Percentiles rank a stretch among this genome's conserved stretches.
Evolutionary conservation across 2,329 filamentous ascomycete species (phyloP).

Genomic region (Neonectria neomacrospora): DNA sequence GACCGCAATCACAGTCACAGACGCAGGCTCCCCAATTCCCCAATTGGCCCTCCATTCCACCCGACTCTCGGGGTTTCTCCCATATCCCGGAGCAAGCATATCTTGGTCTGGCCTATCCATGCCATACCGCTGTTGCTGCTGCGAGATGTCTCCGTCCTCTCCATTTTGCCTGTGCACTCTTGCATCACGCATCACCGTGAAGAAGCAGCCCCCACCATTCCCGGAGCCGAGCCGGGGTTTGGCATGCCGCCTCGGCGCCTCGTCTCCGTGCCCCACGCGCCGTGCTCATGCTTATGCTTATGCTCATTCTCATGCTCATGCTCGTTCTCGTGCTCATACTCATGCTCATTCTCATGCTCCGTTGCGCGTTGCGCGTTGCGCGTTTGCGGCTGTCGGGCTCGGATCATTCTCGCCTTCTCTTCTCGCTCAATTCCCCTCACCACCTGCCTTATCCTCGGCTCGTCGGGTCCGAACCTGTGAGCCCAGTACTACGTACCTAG

Average conservation of each 20-base stretch:
- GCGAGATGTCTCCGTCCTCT: conserved; percentile 13
- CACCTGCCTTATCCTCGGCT: conserved; percentile 14
- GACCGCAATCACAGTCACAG: conserved; percentile 14
- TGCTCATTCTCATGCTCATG: conserved; percentile 7
- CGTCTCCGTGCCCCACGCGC: background rate
- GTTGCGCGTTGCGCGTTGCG: background rate
- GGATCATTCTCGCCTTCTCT: conserved; percentile 13
- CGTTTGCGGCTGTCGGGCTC: conserved; percentile 5
- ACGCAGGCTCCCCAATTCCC: background rate
- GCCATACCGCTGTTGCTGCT: conserved; percentile 11
- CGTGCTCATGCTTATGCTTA: no score
- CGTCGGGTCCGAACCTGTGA: conserved; percentile 13
- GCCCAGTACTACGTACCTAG: background rate
- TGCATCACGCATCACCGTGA: conserved; percentile 25
- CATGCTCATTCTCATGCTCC: conserved; percentile 4
- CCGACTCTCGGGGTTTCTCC: conserved; percentile 17
- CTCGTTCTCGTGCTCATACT: conserved; percentile 2
- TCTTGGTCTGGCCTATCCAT: conserved; percentile 4
- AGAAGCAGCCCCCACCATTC: conserved; percentile 10
- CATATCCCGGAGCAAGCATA: background rate
- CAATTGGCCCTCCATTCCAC: conserved; percentile 19
- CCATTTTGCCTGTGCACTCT: conserved; percentile 20
- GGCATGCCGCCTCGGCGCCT: background rate
- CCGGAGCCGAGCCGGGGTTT: conserved; percentile 27
- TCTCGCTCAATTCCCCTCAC: conserved; percentile 7